Percentiles rank a stretch among this genome's conserved stretches.
phyloP scores from a whole-genome alignment of 768 basidiomycete species.

The Tylopilus intermedius region DNA sequence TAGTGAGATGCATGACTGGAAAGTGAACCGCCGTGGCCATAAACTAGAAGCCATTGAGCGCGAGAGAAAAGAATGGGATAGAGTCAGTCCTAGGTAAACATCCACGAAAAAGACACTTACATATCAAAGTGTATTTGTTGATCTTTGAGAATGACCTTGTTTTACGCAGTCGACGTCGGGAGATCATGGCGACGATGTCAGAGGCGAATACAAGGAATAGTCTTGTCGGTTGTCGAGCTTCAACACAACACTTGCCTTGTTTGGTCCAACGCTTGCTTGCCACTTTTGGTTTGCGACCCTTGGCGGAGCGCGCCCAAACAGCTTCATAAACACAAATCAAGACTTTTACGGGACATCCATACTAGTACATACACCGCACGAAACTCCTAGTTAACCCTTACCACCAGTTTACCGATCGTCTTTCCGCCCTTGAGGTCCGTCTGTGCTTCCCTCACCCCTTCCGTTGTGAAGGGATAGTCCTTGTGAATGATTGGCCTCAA shows the following conservation, averaged over 20 bases:
- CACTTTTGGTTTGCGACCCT: neutral
- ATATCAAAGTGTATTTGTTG: conserved; percentile 17
- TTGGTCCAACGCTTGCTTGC: neutral
- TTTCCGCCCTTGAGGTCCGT: conserved; percentile 69
- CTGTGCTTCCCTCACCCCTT: conserved; percentile 75
- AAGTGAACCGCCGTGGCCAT: conserved; percentile 20
- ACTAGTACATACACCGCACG: neutral
- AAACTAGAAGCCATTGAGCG: conserved; percentile 20
- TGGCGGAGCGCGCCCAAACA: neutral
- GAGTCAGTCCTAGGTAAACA: neutral
- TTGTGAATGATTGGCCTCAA: conserved; percentile 66
- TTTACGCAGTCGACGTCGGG: conserved; percentile 15
- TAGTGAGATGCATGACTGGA: conserved; percentile 15
- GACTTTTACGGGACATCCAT: neutral
- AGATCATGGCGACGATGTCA: conserved; percentile 21
- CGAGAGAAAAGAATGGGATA: conserved; percentile 4
- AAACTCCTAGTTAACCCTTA: conserved; percentile 39
- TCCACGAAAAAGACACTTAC: conserved; percentile 14
- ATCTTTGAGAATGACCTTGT: conserved; percentile 17
- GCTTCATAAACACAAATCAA: neutral
- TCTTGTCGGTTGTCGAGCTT: conserved; percentile 12
- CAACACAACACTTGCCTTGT: conserved; percentile 26
- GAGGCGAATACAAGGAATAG: conserved; percentile 16
- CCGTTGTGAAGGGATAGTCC: conserved; percentile 80
- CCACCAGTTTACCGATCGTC: conserved; percentile 81